Evolutionary conservation across 768 basidiomycete species (phyloP), one percentile per base, ranked within the genome.

Genomic region (Hirschioporus abietinus): DNA sequence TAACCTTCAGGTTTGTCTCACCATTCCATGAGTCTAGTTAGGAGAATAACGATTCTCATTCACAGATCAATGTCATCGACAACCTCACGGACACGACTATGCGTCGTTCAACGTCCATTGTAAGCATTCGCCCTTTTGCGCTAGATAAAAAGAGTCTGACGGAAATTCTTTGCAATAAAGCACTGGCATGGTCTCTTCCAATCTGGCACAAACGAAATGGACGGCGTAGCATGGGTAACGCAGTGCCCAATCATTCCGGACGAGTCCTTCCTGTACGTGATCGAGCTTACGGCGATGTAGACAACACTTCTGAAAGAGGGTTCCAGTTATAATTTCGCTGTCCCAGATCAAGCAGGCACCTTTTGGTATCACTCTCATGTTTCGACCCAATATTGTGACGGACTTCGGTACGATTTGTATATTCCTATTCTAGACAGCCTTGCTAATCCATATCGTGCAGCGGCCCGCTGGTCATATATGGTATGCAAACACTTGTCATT

Each of bases 201-300:
- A 61, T 63, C 76, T 72, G 42, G 70, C 70, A 60, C 65, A 72
- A 23, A 79, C 75, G 64, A 77, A 72, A 75, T 71, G 5, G 72
- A 83, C 67, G 82, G 82, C 20, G 71, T 76, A 63, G 70, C 81
- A 25, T 81, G 75, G 59, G 75, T 84, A 1, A 83, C 76, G 25
- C 82, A 83, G 68, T 84, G 83, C 67, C 83, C 82, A 20, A 82
- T 82, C n/a, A 72, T 71, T n/a, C 75, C 77, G 0, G 74, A 75
- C 15, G 68, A 78, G 18, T 76, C 74, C 6, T 83, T 82, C 69
- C 66, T 75, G 35, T 82, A 24, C 24, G 60, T 34, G 60, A 6
- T 17, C 3, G 9, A 61, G 20, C 3, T 12, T 7, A 15, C 23
- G 23, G 3, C 4, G 18, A 25, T 61, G 60, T 24, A 34, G 23